phyloP scores from a whole-genome alignment of 1,284 basidiomycete genomes.

The Malassezia equina region DNA sequence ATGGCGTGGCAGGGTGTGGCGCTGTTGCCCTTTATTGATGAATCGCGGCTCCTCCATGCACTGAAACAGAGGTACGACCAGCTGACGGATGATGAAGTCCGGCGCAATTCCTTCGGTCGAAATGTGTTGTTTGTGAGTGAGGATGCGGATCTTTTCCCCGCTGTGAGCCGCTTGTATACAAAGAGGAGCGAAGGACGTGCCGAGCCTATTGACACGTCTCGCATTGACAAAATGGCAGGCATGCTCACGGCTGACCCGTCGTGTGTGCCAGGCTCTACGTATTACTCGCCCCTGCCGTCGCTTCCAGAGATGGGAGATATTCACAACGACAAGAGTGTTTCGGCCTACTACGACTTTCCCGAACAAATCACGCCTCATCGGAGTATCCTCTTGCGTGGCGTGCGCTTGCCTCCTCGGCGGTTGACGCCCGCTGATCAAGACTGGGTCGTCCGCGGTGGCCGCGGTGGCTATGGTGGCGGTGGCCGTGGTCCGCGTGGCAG shows the following conservation, averaged over 20 bases:
- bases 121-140: conserved; percentile 76
- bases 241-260: conserved; percentile 69
- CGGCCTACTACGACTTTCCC: conserved; percentile 80
- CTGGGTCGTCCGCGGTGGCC: conserved; percentile 52
- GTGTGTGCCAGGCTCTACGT: conserved; percentile 83
- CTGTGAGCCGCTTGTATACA: conserved; percentile 72
- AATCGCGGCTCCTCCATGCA: conserved; percentile 60
- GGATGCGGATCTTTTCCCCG: conserved; percentile 72
- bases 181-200: conserved; percentile 58
- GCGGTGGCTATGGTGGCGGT: conserved; percentile 24
- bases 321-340: conserved; percentile 72
- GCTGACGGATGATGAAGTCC: conserved; percentile 69
- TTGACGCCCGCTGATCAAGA: conserved; percentile 69
- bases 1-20: conserved; percentile 99
- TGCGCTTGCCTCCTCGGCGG: conserved; percentile 56
- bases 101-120: conserved; percentile 75
- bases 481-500: conserved; percentile 23
- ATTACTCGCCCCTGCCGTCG: conserved; percentile 61
- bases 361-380: conserved; percentile 73
- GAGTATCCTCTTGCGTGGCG: conserved; percentile 70
- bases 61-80: conserved; percentile 65
- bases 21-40: conserved; percentile 88
- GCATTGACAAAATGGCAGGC: conserved; percentile 71
- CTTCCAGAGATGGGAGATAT: conserved; percentile 58
- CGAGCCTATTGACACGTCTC: conserved; percentile 57